Percentiles rank a stretch among this genome's conserved stretches.
Conservation (phyloP, 352 stramenopile species). For the Globisporangium alternatum region DNA sequence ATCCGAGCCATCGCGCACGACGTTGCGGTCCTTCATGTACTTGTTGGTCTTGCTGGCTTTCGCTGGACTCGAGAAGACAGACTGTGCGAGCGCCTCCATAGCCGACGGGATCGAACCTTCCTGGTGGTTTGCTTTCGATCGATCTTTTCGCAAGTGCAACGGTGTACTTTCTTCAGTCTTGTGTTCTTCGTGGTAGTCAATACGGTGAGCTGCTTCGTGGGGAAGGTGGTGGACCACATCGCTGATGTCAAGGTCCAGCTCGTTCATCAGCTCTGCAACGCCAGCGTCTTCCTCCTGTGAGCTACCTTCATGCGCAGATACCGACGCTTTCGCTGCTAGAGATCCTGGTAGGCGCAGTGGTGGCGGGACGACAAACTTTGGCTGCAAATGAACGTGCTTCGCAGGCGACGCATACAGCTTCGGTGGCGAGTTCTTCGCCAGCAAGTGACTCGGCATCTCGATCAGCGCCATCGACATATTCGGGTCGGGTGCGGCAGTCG, state of each 20-base stretch:
- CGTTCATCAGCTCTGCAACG: conserved; percentile 50
- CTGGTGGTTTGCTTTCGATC: neutral
- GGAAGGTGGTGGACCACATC: conserved; percentile 18
- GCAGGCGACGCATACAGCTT: conserved; percentile 18
- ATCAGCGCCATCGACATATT: conserved; percentile 18
- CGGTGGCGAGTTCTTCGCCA: conserved; percentile 14
- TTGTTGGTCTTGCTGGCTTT: conserved; percentile 8
- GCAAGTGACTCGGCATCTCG: conserved; percentile 27
- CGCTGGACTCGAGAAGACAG: neutral
- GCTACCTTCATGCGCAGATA: neutral
- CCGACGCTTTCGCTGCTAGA: neutral
- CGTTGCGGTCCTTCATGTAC: conserved; percentile 8
- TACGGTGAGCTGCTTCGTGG: conserved; percentile 8
- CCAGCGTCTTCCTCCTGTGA: conserved; percentile 31
- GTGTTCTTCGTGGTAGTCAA: conserved; percentile 28
- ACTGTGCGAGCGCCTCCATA: conserved; percentile 12
- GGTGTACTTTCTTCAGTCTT: conserved; percentile 60
- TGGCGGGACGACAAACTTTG: conserved; percentile 8
- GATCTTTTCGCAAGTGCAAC: conserved; percentile 25
- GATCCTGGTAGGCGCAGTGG: neutral
- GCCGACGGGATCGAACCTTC: neutral
- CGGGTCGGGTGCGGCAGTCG: neutral
- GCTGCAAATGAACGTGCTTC: conserved; percentile 9
- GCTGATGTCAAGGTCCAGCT: conserved; percentile 43
- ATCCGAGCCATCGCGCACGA: conserved; percentile 1